Base-by-base conservation (phyloP, 2,329 filamentous ascomycete genomes). In the Phialophora expanda region DNA sequence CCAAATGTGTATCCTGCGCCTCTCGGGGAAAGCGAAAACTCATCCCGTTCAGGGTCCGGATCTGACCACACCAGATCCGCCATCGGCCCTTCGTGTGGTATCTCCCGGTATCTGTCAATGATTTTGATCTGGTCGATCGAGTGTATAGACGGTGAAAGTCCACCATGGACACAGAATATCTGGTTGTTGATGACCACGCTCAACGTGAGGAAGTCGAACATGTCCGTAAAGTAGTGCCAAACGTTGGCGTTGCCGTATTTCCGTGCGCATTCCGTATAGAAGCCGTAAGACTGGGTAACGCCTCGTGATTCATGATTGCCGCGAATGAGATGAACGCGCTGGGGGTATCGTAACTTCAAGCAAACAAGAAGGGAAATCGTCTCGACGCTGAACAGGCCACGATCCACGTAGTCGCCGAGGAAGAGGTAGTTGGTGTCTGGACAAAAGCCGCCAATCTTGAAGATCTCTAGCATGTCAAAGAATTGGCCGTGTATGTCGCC, bases 121-220 rank as follows among this genome's bases (percentile, higher is more conserved):
- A 99, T 96, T 79, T 99, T 98, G 81, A 99, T 98, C 80, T 99
- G 95, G 78, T 99, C 95, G 76, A 99, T 97, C 53, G 92, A 96
- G 80, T 99, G 95, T 76, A 99, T 98, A 32, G 90, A 93, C 1
- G 91, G 91, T 0, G 90, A 93, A 22, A 95, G 85, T 24, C 91
- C 95, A 77, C 95, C 95, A 78, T 99, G 95, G 6, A 99, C 95
- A 78, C 95, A 99, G 78, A 99, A 99, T 72, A 99, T 99, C 78
- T 98, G 92, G 78, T 99, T 91, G 78, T 98, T 96, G 77, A 99
- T 99, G 70, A 99, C 94, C 67, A 98, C 96, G 74, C 92, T 96
- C 64, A 99, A 83, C 7, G 94, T 98, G 70, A 99, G 84, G 78
- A 96, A 99, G 81, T 99, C 95, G 80, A 99, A 99, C 93, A 99